A percentile compares a stretch with the other conserved stretches of the same genome.
Evolutionary conservation across 2,329 filamentous ascomycete species (phyloP).

Genomic region (Cyanodermella asteris): DNA sequence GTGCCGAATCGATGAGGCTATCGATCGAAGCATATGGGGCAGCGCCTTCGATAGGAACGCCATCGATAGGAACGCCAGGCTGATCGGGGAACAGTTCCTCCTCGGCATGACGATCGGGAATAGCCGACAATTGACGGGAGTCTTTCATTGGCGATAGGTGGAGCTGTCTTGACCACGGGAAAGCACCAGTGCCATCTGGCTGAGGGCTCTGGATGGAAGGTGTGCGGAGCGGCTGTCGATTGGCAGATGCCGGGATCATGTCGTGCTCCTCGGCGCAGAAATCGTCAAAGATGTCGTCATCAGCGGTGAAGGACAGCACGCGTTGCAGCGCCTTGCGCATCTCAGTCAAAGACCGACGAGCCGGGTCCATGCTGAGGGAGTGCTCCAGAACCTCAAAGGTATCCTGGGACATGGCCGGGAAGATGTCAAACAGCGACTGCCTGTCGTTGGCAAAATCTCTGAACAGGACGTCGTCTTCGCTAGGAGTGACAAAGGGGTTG

Average conservation of each 20-base stretch:
- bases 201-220: conserved; percentile 81
- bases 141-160: conserved; percentile 49
- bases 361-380: conserved; percentile 77
- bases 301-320: conserved; percentile 76
- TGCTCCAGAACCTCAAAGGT: conserved; percentile 84
- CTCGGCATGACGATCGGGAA: conserved; percentile 55
- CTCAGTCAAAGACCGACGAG: conserved; percentile 60
- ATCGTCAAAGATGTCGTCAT: conserved; percentile 77
- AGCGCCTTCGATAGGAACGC: too few species aligned
- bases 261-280: conserved; percentile 72
- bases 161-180: conserved; percentile 86
- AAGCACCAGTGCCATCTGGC: conserved; percentile 52
- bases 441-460: conserved; percentile 82
- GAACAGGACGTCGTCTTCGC: conserved; percentile 77
- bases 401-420: conserved; percentile 95
- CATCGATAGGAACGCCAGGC: too few species aligned
- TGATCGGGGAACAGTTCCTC: conserved; percentile 71
- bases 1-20: conserved; percentile 62
- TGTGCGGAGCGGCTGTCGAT: conserved; percentile 85
- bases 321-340: conserved; percentile 59
- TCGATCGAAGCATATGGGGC: conserved; percentile 56
- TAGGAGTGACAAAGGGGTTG: conserved; percentile 85
- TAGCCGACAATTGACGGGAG: conserved; percentile 68
- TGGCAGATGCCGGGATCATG: conserved; percentile 55
- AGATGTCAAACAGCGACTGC: conserved; percentile 92